These are phyloP conservation scores for Kwoniella bestiolae DNA, from an alignment of 768 basidiomycete species.

Conservation along the genomic window DNA sequence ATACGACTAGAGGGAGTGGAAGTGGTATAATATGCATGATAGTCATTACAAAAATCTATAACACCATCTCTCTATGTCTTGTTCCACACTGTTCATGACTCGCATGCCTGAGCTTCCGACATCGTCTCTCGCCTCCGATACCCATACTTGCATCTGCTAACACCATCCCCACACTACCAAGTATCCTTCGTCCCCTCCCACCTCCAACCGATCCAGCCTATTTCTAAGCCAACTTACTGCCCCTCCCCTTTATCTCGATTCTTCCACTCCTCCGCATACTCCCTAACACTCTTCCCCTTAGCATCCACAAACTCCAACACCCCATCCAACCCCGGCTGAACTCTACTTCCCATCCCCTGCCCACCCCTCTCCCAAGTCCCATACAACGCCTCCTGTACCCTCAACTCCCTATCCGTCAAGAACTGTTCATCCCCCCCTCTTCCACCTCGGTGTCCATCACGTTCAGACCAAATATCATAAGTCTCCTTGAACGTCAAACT, in stretches of 20 bases:
- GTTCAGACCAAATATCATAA: slow-evolving; percentile 20
- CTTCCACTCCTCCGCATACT: slow-evolving; percentile 35
- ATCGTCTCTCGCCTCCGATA: too few relatives aligned
- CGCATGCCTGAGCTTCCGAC: too few relatives aligned
- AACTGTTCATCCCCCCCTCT: neutral
- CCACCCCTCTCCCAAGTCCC: slow-evolving; percentile 44
- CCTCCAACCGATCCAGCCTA: neutral
- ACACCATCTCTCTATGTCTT: too few relatives aligned
- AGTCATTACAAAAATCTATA: too few relatives aligned
- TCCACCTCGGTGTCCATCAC: neutral
- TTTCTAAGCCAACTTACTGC: too few relatives aligned
- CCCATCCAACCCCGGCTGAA: slow-evolving; percentile 43
- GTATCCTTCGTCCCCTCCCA: neutral
- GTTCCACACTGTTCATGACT: too few relatives aligned
- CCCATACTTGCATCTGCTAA: too few relatives aligned
- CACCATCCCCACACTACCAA: neutral
- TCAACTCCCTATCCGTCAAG: slow-evolving; percentile 38
- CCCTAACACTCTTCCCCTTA: slow-evolving; percentile 29
- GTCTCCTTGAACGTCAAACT: slow-evolving; percentile 13
- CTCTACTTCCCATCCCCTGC: slow-evolving; percentile 5
- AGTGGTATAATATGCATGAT: too few relatives aligned
- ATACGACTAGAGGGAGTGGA: too few relatives aligned
- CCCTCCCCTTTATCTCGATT: slow-evolving; percentile 16
- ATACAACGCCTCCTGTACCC: slow-evolving; percentile 45
- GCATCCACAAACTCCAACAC: slow-evolving; percentile 44